Conservation (phyloP, 345 rosid genomes). For the Chamaenerion angustifolium region DNA sequence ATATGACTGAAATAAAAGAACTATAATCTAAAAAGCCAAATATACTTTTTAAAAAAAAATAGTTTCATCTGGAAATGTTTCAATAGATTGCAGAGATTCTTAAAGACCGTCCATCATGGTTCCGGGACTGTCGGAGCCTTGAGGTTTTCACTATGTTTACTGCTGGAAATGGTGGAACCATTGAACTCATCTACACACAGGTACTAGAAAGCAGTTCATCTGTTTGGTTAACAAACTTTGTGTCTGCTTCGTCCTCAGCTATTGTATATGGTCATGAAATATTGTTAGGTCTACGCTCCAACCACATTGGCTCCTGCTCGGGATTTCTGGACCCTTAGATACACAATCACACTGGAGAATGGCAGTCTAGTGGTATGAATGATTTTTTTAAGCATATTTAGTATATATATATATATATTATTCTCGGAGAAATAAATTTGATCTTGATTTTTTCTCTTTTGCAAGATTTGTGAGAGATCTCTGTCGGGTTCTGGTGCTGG, state of each 20-base stretch:
- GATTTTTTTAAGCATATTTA: neutral
- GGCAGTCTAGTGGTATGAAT: constrained; percentile 94
- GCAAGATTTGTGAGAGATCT: constrained; percentile 92
- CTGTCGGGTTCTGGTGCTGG: constrained; percentile 96
- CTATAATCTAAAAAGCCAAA: neutral
- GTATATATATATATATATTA: neutral
- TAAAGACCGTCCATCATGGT: constrained; percentile 97
- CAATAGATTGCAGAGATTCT: constrained; percentile 93
- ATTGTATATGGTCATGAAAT: neutral
- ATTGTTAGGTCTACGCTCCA: constrained; percentile 75
- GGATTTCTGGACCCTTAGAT: constrained; percentile 97
- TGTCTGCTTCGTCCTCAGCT: neutral
- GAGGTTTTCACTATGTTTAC: constrained; percentile 96
- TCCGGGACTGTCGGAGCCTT: constrained; percentile 95
- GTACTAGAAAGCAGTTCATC: constrained; percentile 16
- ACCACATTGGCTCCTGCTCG: constrained; percentile 98
- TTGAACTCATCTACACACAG: constrained; percentile 92
- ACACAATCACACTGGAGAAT: constrained; percentile 78
- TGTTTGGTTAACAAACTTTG: constrained; percentile 3
- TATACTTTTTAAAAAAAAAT: too few relatives aligned
- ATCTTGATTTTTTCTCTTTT: neutral
- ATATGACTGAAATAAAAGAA: neutral
- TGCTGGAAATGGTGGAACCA: constrained; percentile 87
- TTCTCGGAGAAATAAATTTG: neutral
- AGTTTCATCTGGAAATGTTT: neutral